phyloP scores from a whole-genome alignment of 2,329 filamentous ascomycete genomes.

The Penicillium sp. region DNA sequence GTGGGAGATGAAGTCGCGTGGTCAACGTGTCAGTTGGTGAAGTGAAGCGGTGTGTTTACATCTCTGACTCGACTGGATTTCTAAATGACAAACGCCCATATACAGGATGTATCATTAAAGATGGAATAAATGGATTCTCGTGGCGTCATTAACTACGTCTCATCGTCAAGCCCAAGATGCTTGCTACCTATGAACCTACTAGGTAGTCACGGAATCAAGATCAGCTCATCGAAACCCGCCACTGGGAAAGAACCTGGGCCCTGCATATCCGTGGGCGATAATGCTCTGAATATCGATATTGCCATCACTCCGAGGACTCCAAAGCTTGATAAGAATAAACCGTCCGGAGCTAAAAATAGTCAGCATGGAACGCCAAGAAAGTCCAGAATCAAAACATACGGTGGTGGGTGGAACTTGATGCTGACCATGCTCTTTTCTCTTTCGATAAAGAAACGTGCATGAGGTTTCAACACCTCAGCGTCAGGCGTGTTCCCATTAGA shows the following conservation, averaged over 20 bases:
- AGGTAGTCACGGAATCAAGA: background rate
- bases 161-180: conserved; percentile 1
- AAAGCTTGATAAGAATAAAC: conserved; percentile 84
- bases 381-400: conserved; percentile 27
- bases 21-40: too few species aligned
- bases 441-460: conserved; percentile 78
- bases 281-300: conserved; percentile 91
- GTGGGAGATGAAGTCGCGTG: too few species aligned
- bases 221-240: conserved; percentile 52
- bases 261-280: conserved; percentile 75
- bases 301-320: conserved; percentile 65
- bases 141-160: background rate
- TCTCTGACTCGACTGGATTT: too few species aligned
- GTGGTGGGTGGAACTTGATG: conserved; percentile 61
- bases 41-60: too few species aligned
- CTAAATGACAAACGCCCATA: too few species aligned
- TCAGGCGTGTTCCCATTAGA: conserved; percentile 4
- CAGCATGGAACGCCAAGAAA: conserved; percentile 1
- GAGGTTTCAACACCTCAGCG: conserved; percentile 56
- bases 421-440: conserved; percentile 77
- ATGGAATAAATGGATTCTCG: too few species aligned
- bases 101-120: too few species aligned
- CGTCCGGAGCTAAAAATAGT: conserved; percentile 58
- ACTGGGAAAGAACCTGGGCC: conserved; percentile 75
- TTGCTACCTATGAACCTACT: background rate